A percentile compares a stretch with the other conserved stretches of the same genome.
phyloP scores from a whole-genome alignment of 163 green algal species.

The Prototheca wickerhamii region DNA sequence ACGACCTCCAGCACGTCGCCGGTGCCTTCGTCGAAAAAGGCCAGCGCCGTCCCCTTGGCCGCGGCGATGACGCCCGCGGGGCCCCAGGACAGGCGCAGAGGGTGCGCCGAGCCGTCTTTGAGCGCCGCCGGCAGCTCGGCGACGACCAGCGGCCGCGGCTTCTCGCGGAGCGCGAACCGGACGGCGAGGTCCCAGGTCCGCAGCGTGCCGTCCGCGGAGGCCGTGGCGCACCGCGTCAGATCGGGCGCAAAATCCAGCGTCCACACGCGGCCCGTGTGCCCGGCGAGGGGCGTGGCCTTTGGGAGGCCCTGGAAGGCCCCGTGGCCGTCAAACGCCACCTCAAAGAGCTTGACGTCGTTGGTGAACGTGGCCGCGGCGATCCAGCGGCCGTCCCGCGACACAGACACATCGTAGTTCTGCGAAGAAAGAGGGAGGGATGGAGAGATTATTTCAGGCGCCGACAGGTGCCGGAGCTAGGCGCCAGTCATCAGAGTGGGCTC shows the following conservation, averaged over 20 bases:
- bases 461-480: too few species aligned
- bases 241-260: background rate
- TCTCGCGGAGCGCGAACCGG: background rate
- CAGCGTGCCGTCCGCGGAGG: conserved; percentile 3
- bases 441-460: too few species aligned
- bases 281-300: conserved; percentile 36
- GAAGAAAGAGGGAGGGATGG: too few species aligned
- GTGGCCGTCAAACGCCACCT: conserved; percentile 22
- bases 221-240: background rate
- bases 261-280: conserved; percentile 4
- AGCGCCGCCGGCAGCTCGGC: background rate
- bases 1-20: conserved; percentile 48
- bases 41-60: conserved; percentile 24
- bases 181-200: conserved; percentile 1
- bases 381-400: conserved; percentile 66
- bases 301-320: conserved; percentile 14
- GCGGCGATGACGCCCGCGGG: conserved; percentile 45
- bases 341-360: conserved; percentile 55
- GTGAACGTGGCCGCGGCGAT: conserved; percentile 72
- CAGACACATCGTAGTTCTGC: conserved; percentile 59
- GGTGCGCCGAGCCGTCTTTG: background rate
- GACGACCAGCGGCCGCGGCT: background rate
- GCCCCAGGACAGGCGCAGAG: conserved; percentile 33
- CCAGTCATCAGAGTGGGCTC: too few species aligned
- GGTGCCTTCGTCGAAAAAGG: conserved; percentile 41